Percentiles rank a stretch among this genome's conserved stretches.
phyloP scores from a whole-genome alignment of 345 rosid genomes.

The Garcia nutans region DNA sequence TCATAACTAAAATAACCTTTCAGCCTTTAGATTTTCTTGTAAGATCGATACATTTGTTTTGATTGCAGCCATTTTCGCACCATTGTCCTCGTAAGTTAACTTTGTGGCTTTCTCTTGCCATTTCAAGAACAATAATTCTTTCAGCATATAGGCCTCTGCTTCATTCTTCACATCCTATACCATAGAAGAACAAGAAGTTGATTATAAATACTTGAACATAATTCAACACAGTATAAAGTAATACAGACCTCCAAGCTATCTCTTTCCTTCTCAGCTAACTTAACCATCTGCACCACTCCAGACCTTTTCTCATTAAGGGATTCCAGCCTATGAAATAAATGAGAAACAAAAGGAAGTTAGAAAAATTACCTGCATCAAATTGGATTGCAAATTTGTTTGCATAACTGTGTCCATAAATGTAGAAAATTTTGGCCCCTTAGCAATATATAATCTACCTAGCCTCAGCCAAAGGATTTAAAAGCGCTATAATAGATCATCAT shows the following conservation, averaged over 20 bases:
- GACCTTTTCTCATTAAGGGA: slow-evolving; percentile 83
- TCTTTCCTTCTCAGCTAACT: slow-evolving; percentile 94
- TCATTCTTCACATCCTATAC: slow-evolving; percentile 84
- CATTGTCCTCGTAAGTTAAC: slow-evolving; percentile 72
- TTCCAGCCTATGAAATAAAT: slow-evolving; percentile 55
- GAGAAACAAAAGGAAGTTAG: background rate
- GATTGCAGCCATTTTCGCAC: slow-evolving; percentile 53
- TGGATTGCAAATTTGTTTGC: background rate
- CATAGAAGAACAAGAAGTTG: slow-evolving; percentile 23
- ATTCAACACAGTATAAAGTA: slow-evolving; percentile 12
- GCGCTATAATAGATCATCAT: background rate
- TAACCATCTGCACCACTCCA: slow-evolving; percentile 98
- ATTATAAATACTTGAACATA: slow-evolving; percentile 7
- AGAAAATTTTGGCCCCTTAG: background rate
- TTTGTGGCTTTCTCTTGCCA: slow-evolving; percentile 95
- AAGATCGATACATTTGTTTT: slow-evolving; percentile 50
- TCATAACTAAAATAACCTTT: slow-evolving; percentile 46
- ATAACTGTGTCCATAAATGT: background rate
- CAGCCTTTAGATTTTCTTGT: slow-evolving; percentile 67
- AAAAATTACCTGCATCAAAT: background rate
- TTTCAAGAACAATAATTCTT: slow-evolving; percentile 75
- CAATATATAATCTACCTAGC: slow-evolving; percentile 1
- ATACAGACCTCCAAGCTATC: slow-evolving; percentile 84
- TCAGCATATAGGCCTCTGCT: slow-evolving; percentile 93
- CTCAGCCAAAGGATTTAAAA: too few species aligned